phyloP scores from a whole-genome alignment of 2,329 filamentous ascomycete genomes.

The Coniochaeta hoffmannii region DNA sequence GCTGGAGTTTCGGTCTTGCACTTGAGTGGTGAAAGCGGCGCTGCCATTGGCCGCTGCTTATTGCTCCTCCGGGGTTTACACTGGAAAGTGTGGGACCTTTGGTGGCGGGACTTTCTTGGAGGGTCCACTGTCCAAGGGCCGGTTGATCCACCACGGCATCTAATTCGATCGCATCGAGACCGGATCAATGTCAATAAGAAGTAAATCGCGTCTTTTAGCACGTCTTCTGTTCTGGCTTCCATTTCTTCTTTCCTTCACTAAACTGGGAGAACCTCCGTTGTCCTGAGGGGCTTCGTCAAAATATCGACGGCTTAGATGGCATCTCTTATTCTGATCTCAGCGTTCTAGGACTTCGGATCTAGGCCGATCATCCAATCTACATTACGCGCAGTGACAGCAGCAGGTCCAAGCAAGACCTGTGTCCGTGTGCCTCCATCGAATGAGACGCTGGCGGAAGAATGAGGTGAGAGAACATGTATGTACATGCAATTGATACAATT shows the following conservation, averaged over 20 bases:
- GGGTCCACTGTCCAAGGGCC: neutral
- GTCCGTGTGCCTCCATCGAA: neutral
- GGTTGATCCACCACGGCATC: slow-evolving; percentile 1
- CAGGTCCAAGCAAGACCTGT: neutral
- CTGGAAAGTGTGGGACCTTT: neutral
- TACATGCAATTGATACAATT: no score
- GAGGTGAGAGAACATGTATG: neutral
- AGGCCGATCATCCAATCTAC: neutral
- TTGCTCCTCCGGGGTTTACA: neutral
- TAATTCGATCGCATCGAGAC: slow-evolving; percentile 1
- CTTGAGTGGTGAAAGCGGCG: neutral
- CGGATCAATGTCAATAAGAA: neutral
- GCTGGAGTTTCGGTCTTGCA: neutral
- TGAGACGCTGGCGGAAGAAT: neutral
- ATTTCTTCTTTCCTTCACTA: no score
- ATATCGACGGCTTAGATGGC: no score
- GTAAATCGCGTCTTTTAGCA: no score
- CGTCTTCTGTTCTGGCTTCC: no score
- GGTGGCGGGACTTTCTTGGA: neutral
- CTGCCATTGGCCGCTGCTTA: neutral
- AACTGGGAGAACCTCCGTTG: no score
- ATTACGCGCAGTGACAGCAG: neutral
- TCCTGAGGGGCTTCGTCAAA: no score
- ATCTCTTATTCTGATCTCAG: neutral
- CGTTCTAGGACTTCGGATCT: neutral